Base-by-base conservation (phyloP, 129 eudicot species). In the Kitagawia praeruptora region DNA sequence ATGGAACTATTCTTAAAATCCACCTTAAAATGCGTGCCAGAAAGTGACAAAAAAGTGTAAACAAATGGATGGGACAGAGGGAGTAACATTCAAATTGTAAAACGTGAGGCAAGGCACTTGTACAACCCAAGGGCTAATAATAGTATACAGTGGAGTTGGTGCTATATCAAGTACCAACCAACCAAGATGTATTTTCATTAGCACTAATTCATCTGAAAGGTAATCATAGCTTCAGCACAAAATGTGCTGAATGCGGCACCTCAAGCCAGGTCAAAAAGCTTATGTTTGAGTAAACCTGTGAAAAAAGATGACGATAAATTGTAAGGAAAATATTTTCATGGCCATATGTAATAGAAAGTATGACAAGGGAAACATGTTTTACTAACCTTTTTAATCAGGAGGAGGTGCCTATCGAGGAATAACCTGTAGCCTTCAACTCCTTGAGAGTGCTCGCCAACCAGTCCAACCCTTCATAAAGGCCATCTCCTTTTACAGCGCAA, bases 401-500 rank as follows among this genome's bases (percentile, higher is more conserved):
- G n/a, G 97, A 90, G 37, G 86, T 53, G 87, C 90, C 92, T n/a
- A 71, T 81, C 4, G 84, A 85, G 45, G 92, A 86, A 74, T 83
- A 89, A 34, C 96, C 96, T 56, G 93, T 90, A 15, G 99, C 99
- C 83, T 85, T 89, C 79, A 87, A 83, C 75, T 96, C 99, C 85
- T 96, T 96, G 53, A 96, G 88, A 75, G 99, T 92, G 90, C 89
- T 92, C 23, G 99, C 82, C 81, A 96, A 86, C 99, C 99, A 92
- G 81, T 96, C 99, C 89, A 96, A 77, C 46, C 99, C 99, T 83
- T 96, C 99, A 27, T 96, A 96, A 58, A 96, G 89, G 28, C 99
- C 99, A 66, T 96, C 99, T 82, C 99, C 99, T 86, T 79, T 90
- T 44, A 96, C 91, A 39, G 98, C 99, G 81, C 99, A 96, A 53